Evolutionary conservation across 805 yeast genomes (phyloP), one percentile per base, ranked within the genome.

Genomic region (Metschnikowia continentalis): DNA sequence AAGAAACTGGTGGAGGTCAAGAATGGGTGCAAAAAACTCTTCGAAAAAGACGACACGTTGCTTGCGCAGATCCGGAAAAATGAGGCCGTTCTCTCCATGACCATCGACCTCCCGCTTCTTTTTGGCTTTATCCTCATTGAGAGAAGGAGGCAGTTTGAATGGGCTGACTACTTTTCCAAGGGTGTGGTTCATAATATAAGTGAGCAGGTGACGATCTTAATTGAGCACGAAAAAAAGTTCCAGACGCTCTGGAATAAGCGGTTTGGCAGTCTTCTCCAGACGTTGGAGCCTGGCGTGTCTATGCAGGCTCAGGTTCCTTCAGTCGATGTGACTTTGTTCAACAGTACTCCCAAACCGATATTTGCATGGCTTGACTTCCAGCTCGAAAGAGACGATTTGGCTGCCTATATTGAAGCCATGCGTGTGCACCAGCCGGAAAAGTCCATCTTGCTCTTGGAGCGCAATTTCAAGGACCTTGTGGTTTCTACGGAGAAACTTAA

Each of bases 41-140:
- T 20, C 7, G 38, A 32, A 14, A 38, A 26, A 7, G 14, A 26
- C 17, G 42, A 47, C 6, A 37, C 40, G 1, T 17, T 37, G 3
- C 43, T 57, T 17, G 11, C 42, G 3, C 37, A 53, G 20, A 65
- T 72, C 30, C 71, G 69, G 44, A 52, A 50, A 8, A 57, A 66
- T 20, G 77, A 74, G 56, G 72, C 74, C 52, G 61, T 67, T 49
- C 61, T 73, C 5, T 69, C 77, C 2, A 57, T 72, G 38, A 80
- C 85, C 0, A 73, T 80, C 13, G 94, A 88, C 62, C 61, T 88
- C 26, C 96, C 96, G 0, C 62, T 86, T 11, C 66, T 86, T 1
- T 85, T 86, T 62, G 94, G 94, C 1, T 70, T 85, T n/a, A 77
- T 81, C 64, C 54, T 85, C 2, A 75, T 86, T 43, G 91, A 87